Base-by-base conservation (phyloP, 352 stramenopile genomes). In the Phytophthora macrochlamydospora region DNA sequence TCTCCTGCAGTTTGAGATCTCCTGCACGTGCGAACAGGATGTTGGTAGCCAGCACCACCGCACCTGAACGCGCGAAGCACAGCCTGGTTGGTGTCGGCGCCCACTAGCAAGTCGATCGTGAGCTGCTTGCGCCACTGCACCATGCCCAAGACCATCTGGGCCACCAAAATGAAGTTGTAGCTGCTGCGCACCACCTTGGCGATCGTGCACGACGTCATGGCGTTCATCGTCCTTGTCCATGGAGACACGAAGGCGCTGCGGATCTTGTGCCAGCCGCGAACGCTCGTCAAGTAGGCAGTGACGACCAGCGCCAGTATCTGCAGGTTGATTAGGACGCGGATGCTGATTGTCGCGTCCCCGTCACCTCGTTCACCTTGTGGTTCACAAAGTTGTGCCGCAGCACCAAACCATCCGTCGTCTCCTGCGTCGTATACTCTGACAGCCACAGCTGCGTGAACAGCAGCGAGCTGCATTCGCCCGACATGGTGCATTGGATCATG, bases 351-450 rank as follows among this genome's bases (percentile, higher is more conserved):
- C 38, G 51, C 43, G 49, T 78, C 73, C 38, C 73, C 1, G 73
- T 81, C 13, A 78, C 73, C 52, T 78, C 73, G 43, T 68, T 67
- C 46, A 78, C 65, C 56, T 78, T 78, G 32, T 81, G 73, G 46
- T 79, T 81, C 3, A 77, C 60, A 52, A 81, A 81, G 50, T 77
- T 81, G 46, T 81, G 66, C 3, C 73, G 62, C 29, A 81, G 32
- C 7, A 76, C 64, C 6, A 60, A 43, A 7, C 58, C 55, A 0
- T 28, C 3, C 11, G 62, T 18, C 6, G 51, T 62, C 2, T 48
- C 51, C 42, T 81, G 29, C 2, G 65, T 56, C 5, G 69, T 77
- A 59, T 63, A 81, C 44, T 81, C 70, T 1, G 59, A 65, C 11
- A 81, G 53, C 70, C 73, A 81, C 13, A 81, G 38, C 45, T 81